These are phyloP conservation scores for Phytopythium chamaehyphon DNA, from an alignment of 352 stramenopile species.

Conservation along the genomic window DNA sequence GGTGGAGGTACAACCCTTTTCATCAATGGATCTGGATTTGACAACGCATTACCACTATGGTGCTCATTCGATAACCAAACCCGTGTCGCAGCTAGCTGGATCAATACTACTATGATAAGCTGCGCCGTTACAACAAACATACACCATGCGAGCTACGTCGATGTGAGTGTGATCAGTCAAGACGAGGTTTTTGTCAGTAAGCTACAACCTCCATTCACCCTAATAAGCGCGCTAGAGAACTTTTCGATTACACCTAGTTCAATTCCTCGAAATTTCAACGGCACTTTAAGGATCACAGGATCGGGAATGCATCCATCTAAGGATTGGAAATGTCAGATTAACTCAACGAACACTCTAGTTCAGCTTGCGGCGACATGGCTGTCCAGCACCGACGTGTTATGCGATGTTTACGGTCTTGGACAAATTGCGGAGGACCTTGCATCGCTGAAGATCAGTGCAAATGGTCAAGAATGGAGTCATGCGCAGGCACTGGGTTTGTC, in stretches of 20 bases:
- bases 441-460: slow-evolving; percentile 33
- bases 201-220: slow-evolving; percentile 26
- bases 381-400: slow-evolving; percentile 26
- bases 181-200: slow-evolving; percentile 14
- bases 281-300: slow-evolving; percentile 23
- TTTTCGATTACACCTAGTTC: slow-evolving; percentile 8
- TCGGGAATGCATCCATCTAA: slow-evolving; percentile 15
- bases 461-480: slow-evolving; percentile 42
- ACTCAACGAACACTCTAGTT: neutral
- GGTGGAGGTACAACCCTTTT: slow-evolving; percentile 29
- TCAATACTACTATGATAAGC: slow-evolving; percentile 23
- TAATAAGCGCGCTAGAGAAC: slow-evolving; percentile 18
- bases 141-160: slow-evolving; percentile 4
- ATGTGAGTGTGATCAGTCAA: slow-evolving; percentile 19
- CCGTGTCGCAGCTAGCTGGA: slow-evolving; percentile 8
- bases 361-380: slow-evolving; percentile 13
- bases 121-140: slow-evolving; percentile 19
- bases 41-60: slow-evolving; percentile 12
- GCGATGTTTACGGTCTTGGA: slow-evolving; percentile 8
- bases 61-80: slow-evolving; percentile 27
- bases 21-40: slow-evolving; percentile 26
- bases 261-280: slow-evolving; percentile 35
- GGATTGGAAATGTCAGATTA: slow-evolving; percentile 22
- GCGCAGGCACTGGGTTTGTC: slow-evolving; percentile 8
- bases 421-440: neutral